Evolutionary conservation across 805 yeast species (phyloP).

Genomic region (Saccharomycopsis selenospora): DNA sequence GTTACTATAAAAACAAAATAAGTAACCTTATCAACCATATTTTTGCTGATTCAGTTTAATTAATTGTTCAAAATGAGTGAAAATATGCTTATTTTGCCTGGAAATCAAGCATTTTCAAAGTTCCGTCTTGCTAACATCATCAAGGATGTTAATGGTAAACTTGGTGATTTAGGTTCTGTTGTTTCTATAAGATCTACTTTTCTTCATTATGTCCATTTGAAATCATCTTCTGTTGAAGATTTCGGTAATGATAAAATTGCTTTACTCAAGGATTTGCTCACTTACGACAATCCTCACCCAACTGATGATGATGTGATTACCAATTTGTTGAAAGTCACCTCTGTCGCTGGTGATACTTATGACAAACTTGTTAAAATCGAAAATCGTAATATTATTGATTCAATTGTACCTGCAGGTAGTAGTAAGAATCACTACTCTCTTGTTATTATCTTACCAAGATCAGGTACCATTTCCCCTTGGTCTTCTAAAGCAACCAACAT

Average conservation of each 20-base stretch:
- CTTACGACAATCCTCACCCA: constrained; percentile 67
- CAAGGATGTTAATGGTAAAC: constrained; percentile 54
- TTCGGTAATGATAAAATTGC: constrained; percentile 36
- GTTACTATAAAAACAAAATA: no score
- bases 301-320: constrained; percentile 37
- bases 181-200: constrained; percentile 67
- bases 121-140: constrained; percentile 74
- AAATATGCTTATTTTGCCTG: constrained; percentile 54
- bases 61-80: no score
- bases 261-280: constrained; percentile 55
- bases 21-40: no score
- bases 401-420: constrained; percentile 27
- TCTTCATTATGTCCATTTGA: constrained; percentile 72
- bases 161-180: constrained; percentile 50
- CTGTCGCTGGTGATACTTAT: constrained; percentile 18
- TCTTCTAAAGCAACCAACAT: constrained; percentile 97
- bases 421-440: constrained; percentile 44
- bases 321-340: constrained; percentile 33
- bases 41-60: no score
- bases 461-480: constrained; percentile 99
- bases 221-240: constrained; percentile 26
- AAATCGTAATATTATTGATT: constrained; percentile 21
- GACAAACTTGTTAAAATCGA: constrained; percentile 19
- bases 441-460: constrained; percentile 77
- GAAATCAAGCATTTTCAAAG: constrained; percentile 83